phyloP scores from a whole-genome alignment of 495 filamentous ascomycete genomes.

The Gamarada debralockiae region DNA sequence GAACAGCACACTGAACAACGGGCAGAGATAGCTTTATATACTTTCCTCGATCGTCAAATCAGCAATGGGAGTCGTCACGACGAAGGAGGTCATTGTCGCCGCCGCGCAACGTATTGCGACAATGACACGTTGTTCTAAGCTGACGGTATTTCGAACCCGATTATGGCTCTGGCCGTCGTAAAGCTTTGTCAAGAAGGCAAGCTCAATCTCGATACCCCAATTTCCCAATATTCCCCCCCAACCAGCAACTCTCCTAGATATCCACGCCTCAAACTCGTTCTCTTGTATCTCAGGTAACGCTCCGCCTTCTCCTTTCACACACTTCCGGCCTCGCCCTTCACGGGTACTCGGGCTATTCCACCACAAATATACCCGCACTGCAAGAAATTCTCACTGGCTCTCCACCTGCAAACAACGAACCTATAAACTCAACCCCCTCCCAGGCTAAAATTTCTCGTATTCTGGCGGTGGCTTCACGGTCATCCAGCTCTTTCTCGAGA shows the following conservation, averaged over 20 bases:
- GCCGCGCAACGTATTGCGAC: too few species aligned
- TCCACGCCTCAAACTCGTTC: neutral
- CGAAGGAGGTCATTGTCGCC: too few species aligned
- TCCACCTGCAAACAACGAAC: neutral
- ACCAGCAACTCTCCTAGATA: slow-evolving; percentile 4
- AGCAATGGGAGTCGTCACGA: too few species aligned
- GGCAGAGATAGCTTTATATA: too few species aligned
- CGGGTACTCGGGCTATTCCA: neutral
- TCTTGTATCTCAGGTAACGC: neutral
- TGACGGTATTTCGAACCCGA: slow-evolving; percentile 5
- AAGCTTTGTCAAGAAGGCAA: slow-evolving; percentile 3
- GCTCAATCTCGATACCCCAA: slow-evolving; percentile 1
- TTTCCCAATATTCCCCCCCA: neutral
- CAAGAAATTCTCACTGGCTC: neutral
- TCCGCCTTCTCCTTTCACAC: neutral
- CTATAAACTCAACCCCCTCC: neutral
- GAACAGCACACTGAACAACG: too few species aligned
- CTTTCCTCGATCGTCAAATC: too few species aligned
- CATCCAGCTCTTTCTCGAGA: neutral
- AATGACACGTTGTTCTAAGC: slow-evolving; percentile 10
- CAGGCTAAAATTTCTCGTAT: neutral
- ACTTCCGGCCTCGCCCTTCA: neutral
- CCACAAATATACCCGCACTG: neutral
- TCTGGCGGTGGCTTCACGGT: neutral
- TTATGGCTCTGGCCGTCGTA: neutral